phyloP scores from a whole-genome alignment of 2,329 filamentous ascomycete genomes.

The Trichoderma atroviride region DNA sequence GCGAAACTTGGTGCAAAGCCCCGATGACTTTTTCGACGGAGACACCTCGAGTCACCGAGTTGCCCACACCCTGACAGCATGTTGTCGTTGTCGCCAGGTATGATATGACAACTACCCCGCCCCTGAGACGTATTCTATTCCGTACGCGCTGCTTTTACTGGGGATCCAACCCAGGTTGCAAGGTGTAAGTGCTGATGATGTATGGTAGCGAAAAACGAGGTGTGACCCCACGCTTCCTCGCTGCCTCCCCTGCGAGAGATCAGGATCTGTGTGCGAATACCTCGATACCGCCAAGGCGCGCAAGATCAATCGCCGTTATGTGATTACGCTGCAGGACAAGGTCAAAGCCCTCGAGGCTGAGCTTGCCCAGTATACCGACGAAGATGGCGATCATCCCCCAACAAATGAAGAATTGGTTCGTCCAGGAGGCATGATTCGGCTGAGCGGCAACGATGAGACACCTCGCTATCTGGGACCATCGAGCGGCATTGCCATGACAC shows the following conservation, averaged over 20 bases:
- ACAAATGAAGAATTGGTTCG: constrained; percentile 84
- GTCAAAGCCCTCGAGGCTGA: constrained; percentile 82
- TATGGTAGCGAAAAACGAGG: constrained; percentile 80
- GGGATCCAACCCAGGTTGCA: background rate
- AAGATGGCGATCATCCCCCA: constrained; percentile 69
- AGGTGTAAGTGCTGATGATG: background rate
- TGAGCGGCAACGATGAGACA: constrained; percentile 82
- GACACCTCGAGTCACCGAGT: constrained; percentile 63
- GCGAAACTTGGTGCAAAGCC: constrained; percentile 35
- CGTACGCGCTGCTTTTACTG: background rate
- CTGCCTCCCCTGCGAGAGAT: constrained; percentile 90
- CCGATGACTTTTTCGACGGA: constrained; percentile 50
- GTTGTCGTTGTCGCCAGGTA: constrained; percentile 78
- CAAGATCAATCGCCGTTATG: constrained; percentile 88
- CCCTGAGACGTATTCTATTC: background rate
- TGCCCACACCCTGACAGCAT: constrained; percentile 78
- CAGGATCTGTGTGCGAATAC: constrained; percentile 91
- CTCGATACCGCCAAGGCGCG: constrained; percentile 85
- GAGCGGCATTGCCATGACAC: constrained; percentile 92
- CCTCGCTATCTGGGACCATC: constrained; percentile 89
- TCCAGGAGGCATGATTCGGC: constrained; percentile 79
- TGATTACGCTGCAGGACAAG: constrained; percentile 86
- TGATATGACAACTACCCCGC: constrained; percentile 34
- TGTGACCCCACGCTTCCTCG: constrained; percentile 92
- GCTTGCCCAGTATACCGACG: constrained; percentile 75